Evolutionary conservation across 257 asterid genomes (phyloP).

Genomic region (Cinchona pubescens): DNA sequence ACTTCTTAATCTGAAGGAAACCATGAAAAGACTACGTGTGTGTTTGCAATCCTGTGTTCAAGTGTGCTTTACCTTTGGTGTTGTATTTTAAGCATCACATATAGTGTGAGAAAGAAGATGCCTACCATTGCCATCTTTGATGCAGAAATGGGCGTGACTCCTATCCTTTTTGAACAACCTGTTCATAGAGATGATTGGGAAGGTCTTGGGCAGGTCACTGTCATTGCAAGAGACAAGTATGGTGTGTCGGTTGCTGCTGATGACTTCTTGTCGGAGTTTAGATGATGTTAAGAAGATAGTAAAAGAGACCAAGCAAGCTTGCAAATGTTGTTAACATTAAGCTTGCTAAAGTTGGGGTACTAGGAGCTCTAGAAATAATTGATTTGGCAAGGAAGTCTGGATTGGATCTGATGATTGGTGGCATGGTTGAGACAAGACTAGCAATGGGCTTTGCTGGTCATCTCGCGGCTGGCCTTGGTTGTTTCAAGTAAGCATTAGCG

Average conservation of each 20-base stretch:
- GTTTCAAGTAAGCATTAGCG: constrained; percentile 67
- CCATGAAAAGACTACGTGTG: background rate
- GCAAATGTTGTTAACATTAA: constrained; percentile 80
- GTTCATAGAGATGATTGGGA: constrained; percentile 90
- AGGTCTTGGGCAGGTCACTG: constrained; percentile 68
- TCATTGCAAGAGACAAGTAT: constrained; percentile 57
- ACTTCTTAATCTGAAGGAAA: background rate
- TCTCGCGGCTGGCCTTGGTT: constrained; percentile 91
- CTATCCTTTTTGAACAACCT: constrained; percentile 84
- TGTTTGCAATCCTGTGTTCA: background rate
- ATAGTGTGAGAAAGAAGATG: background rate
- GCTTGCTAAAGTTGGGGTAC: constrained; percentile 88
- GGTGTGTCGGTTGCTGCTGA: constrained; percentile 89
- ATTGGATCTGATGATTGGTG: constrained; percentile 82
- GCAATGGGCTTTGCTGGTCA: constrained; percentile 95
- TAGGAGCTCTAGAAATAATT: constrained; percentile 74
- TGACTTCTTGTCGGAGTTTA: constrained; percentile 80
- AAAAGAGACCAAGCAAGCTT: constrained; percentile 55
- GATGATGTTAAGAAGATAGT: constrained; percentile 70
- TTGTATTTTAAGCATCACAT: background rate
- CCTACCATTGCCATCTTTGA: constrained; percentile 1
- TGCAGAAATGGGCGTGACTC: constrained; percentile 77
- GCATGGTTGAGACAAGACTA: constrained; percentile 93
- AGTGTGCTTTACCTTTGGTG: background rate
- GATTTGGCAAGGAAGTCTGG: constrained; percentile 63